phyloP scores from a whole-genome alignment of 2,329 filamentous ascomycete genomes.

The Fusarium succisae region DNA sequence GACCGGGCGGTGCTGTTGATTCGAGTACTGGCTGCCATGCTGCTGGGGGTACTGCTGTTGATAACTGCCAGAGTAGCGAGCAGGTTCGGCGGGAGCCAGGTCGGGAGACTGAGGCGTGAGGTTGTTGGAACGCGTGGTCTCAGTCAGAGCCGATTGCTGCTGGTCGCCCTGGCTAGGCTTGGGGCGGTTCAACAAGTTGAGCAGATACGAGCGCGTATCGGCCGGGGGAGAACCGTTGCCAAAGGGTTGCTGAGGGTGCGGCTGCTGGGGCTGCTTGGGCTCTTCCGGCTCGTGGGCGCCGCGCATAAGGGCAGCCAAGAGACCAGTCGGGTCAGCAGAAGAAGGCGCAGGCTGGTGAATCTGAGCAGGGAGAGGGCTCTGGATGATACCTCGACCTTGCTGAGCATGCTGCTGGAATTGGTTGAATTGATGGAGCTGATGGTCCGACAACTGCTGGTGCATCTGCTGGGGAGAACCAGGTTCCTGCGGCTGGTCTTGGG shows the following conservation, averaged over 20 bases:
- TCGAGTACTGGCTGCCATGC: slow-evolving; percentile 33
- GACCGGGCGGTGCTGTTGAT: slow-evolving; percentile 39
- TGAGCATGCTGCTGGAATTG: slow-evolving; percentile 42
- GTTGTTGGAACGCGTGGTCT: slow-evolving; percentile 54
- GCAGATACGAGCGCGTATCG: slow-evolving; percentile 84
- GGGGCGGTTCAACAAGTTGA: slow-evolving; percentile 84
- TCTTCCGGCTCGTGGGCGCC: slow-evolving; percentile 62
- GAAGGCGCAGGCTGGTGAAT: slow-evolving; percentile 67
- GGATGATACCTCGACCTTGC: slow-evolving; percentile 33
- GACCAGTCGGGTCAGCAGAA: slow-evolving; percentile 64
- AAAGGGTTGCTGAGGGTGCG: slow-evolving; percentile 50
- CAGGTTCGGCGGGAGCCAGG: slow-evolving; percentile 40
- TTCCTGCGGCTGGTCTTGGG: slow-evolving; percentile 30
- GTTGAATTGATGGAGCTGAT: slow-evolving; percentile 42
- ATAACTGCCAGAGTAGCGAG: slow-evolving; percentile 44
- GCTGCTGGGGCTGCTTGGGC: slow-evolving; percentile 43
- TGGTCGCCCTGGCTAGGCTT: slow-evolving; percentile 71
- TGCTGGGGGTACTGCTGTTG: slow-evolving; percentile 42
- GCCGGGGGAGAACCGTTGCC: slow-evolving; percentile 63
- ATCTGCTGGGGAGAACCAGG: slow-evolving; percentile 32
- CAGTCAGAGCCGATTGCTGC: slow-evolving; percentile 50
- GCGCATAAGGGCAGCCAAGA: slow-evolving; percentile 69
- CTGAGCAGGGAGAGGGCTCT: slow-evolving; percentile 47
- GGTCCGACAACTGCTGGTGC: slow-evolving; percentile 40
- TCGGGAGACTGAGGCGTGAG: slow-evolving; percentile 58